phyloP scores from a whole-genome alignment of 148 eudicot genomes.

The Mesembryanthemum crystallinum region DNA sequence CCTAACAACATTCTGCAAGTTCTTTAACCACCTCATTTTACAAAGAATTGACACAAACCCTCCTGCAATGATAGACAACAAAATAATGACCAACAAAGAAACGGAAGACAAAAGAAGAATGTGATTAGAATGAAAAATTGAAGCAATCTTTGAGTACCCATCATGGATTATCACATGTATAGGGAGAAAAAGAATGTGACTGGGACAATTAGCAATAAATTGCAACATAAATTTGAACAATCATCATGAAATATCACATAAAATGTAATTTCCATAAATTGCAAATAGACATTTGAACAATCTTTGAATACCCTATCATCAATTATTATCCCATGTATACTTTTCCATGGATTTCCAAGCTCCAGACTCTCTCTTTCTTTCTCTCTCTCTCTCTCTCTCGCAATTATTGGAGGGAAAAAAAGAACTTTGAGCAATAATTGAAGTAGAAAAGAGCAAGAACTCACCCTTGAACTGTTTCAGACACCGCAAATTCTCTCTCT shows the following conservation, averaged over 20 bases:
- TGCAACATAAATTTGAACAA: neutral
- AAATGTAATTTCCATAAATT: neutral
- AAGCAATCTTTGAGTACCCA: neutral
- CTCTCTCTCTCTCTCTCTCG: no score
- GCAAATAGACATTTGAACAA: neutral
- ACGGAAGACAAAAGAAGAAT: neutral
- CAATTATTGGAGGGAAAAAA: neutral
- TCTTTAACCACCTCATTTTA: constrained; percentile 31
- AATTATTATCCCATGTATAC: neutral
- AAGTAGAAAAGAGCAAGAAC: neutral
- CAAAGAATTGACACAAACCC: neutral
- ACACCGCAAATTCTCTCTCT: neutral
- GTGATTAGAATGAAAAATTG: neutral
- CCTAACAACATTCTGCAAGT: constrained; percentile 20
- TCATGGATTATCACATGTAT: neutral
- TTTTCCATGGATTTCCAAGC: neutral
- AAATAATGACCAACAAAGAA: neutral
- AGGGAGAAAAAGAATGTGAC: neutral
- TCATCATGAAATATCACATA: neutral
- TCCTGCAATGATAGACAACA: constrained; percentile 24
- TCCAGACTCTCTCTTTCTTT: neutral
- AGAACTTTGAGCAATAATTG: neutral
- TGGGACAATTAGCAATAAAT: neutral
- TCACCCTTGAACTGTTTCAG: neutral
- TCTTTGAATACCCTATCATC: neutral